phyloP scores from a whole-genome alignment of 345 rosid genomes.

The Syzygium jambos region DNA sequence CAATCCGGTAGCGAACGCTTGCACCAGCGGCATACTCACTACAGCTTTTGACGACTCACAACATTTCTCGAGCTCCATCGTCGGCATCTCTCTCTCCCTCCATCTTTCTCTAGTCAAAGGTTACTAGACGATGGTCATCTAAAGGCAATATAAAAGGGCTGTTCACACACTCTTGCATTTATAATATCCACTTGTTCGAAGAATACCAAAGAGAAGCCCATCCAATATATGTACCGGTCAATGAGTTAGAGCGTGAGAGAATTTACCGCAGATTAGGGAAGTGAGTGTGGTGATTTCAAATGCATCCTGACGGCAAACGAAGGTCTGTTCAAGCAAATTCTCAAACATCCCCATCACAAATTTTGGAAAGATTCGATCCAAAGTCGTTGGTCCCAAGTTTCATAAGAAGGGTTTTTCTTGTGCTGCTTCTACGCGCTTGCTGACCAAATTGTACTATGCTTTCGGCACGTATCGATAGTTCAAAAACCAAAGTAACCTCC shows the following conservation, averaged over 20 bases:
- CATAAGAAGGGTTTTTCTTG: neutral
- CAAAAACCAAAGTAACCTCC: neutral
- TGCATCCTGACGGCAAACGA: no score
- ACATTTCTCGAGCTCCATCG: neutral
- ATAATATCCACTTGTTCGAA: no score
- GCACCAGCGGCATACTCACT: constrained; percentile 32
- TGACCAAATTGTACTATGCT: neutral
- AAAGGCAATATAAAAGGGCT: neutral
- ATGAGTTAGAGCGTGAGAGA: no score
- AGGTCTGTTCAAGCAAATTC: neutral
- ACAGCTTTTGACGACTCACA: constrained; percentile 5
- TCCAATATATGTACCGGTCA: no score
- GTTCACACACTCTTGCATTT: no score
- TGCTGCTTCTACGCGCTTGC: neutral
- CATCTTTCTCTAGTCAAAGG: neutral
- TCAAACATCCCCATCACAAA: neutral
- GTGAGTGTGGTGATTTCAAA: no score
- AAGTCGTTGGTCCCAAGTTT: no score
- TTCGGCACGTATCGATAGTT: neutral
- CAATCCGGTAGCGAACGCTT: constrained; percentile 27
- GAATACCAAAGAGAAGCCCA: no score
- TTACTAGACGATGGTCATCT: neutral
- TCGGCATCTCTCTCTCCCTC: neutral
- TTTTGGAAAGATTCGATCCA: neutral
- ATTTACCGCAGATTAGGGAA: no score